Evolutionary conservation across 805 yeast species (phyloP).

Genomic region (Kregervanrija fluxuum): DNA sequence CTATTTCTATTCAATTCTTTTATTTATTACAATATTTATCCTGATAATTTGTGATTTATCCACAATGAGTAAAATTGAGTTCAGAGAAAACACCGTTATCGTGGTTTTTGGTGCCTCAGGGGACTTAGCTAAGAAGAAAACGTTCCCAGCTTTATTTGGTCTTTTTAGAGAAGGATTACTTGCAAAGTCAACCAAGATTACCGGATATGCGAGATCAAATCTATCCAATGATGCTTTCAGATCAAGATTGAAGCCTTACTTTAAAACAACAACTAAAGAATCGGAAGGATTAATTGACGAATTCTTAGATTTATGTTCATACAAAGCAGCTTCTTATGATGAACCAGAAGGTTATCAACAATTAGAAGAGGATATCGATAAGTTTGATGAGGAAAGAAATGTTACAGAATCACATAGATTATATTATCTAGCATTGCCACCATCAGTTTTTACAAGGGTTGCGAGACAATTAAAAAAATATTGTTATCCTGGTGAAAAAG

Average conservation of each 20-base stretch:
- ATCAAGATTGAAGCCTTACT: constrained; percentile 54
- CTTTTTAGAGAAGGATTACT: constrained; percentile 70
- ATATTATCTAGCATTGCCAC: constrained; percentile 92
- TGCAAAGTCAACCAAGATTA: constrained; percentile 61
- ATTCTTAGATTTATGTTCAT: constrained; percentile 60
- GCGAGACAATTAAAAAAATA: constrained; percentile 63
- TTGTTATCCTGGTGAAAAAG: constrained; percentile 56
- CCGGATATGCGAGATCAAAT: constrained; percentile 89
- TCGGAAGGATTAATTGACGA: constrained; percentile 40
- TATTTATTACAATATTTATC: too few relatives aligned
- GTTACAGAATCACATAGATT: constrained; percentile 62
- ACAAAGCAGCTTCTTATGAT: constrained; percentile 78
- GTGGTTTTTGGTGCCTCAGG: constrained; percentile 95
- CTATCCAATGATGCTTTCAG: constrained; percentile 61
- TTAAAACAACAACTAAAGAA: constrained; percentile 34
- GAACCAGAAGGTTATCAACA: constrained; percentile 61
- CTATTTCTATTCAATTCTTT: too few relatives aligned
- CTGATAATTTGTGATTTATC: too few relatives aligned
- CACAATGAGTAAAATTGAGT: constrained; percentile 24
- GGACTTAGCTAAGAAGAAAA: constrained; percentile 91
- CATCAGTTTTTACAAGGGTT: constrained; percentile 79
- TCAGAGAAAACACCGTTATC: constrained; percentile 61
- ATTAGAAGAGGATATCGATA: constrained; percentile 48
- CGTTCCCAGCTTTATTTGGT: constrained; percentile 82
- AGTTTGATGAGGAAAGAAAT: constrained; percentile 45